Evolutionary conservation across 495 filamentous ascomycete species (phyloP).

Genomic region (Filosporella fistucella): DNA sequence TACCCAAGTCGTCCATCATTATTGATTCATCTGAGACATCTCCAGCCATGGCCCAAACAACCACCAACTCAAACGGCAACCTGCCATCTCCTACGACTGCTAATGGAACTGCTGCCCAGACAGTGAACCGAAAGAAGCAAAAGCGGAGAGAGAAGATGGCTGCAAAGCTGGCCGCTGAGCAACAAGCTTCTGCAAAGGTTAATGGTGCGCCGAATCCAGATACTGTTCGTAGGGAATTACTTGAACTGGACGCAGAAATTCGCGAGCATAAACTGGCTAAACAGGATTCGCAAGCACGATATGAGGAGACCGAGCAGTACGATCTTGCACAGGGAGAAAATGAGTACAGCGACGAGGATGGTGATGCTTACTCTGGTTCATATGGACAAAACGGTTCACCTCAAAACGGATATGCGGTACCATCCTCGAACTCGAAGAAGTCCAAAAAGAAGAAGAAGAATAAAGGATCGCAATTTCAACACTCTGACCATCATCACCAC

Average conservation of each 20-base stretch:
- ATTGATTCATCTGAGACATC: constrained; percentile 39
- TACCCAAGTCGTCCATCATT: constrained; percentile 50
- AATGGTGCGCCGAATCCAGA: constrained; percentile 16
- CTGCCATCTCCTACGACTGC: constrained; percentile 7
- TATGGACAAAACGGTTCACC: constrained; percentile 25
- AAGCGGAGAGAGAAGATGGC: constrained; percentile 77
- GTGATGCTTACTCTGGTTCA: constrained; percentile 38
- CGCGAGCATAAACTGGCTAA: constrained; percentile 21
- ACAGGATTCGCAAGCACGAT: no score
- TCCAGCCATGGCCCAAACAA: constrained; percentile 41
- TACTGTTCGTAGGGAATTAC: constrained; percentile 17
- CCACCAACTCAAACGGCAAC: constrained; percentile 22
- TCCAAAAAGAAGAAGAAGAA: constrained; percentile 65
- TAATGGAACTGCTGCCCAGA: constrained; percentile 21
- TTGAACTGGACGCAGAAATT: constrained; percentile 22
- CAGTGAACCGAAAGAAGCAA: constrained; percentile 88
- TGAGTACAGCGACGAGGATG: constrained; percentile 41
- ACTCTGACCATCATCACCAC: constrained; percentile 15
- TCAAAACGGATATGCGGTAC: constrained; percentile 21
- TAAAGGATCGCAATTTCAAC: constrained; percentile 20
- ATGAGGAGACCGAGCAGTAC: constrained; percentile 18
- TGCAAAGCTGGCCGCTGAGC: constrained; percentile 63
- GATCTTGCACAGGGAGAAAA: constrained; percentile 32
- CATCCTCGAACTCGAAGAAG: constrained; percentile 36
- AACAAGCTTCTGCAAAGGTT: constrained; percentile 5